phyloP scores from a whole-genome alignment of 441 rosid species.

The Populus tomentosa region DNA sequence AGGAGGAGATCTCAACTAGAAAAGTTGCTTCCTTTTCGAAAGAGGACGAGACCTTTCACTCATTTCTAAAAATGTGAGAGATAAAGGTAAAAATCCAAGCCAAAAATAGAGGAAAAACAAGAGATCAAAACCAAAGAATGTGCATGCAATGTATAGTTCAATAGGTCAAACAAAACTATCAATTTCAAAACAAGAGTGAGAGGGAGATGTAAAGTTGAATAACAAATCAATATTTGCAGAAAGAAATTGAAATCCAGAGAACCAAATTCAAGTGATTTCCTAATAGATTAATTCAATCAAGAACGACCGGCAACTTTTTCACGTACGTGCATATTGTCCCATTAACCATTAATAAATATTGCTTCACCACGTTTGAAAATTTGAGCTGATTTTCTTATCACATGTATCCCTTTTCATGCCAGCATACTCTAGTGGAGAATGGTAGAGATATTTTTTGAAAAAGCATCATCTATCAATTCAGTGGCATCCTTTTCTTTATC shows the following conservation, averaged over 20 bases:
- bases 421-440: not conserved
- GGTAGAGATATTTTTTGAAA: not conserved
- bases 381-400: not conserved
- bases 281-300: too few species aligned
- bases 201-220: not conserved
- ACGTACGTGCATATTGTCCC: not conserved
- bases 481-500: slow-evolving; percentile 5
- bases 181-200: not conserved
- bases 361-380: not conserved
- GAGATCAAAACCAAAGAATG: too few species aligned
- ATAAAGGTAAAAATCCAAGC: not conserved
- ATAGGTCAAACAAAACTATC: not conserved
- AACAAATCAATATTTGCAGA: too few species aligned
- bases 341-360: not conserved
- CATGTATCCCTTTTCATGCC: not conserved
- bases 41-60: not conserved
- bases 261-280: too few species aligned
- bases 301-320: not conserved
- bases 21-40: not conserved
- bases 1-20: not conserved
- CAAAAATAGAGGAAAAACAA: not conserved
- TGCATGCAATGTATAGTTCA: not conserved
- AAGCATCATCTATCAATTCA: not conserved
- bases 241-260: too few species aligned
- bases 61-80: not conserved